Evolutionary conservation across 805 yeast species (phyloP).

Genomic region (Yarrowia deformans): DNA sequence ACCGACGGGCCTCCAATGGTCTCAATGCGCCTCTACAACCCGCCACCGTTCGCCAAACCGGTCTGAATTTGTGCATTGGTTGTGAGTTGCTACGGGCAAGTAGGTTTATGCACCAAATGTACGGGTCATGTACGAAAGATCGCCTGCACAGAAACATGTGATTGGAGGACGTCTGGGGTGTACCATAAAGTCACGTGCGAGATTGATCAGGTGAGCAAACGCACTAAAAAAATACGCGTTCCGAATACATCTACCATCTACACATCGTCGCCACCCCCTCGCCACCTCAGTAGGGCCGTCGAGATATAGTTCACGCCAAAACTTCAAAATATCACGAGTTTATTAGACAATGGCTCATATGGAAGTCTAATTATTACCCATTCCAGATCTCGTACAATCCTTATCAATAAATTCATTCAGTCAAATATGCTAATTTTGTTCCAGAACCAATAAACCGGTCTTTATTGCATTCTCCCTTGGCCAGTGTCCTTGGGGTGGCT

Average conservation of each 20-base stretch:
- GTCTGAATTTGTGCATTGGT: slow-evolving; percentile 11
- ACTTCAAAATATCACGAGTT: background rate
- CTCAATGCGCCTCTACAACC: background rate
- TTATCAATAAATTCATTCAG: slow-evolving; percentile 4
- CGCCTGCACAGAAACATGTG: background rate
- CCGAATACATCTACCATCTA: no score
- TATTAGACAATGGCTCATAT: background rate
- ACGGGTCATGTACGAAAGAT: background rate
- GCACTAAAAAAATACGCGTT: no score
- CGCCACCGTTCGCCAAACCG: slow-evolving; percentile 12
- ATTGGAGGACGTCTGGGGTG: background rate
- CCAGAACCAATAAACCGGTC: background rate
- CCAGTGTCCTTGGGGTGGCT: background rate
- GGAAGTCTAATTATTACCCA: background rate
- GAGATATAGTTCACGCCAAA: background rate
- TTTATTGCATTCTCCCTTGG: background rate
- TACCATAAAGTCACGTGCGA: background rate
- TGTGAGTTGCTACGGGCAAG: slow-evolving; percentile 4
- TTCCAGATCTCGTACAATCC: background rate
- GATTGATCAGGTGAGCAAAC: background rate
- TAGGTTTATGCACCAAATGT: background rate
- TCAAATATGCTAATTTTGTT: slow-evolving; percentile 8
- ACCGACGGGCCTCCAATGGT: background rate
- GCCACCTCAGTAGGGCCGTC: background rate
- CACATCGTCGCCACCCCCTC: background rate